phyloP scores from a whole-genome alignment of 345 rosid species.

The Nasturtium officinale region DNA sequence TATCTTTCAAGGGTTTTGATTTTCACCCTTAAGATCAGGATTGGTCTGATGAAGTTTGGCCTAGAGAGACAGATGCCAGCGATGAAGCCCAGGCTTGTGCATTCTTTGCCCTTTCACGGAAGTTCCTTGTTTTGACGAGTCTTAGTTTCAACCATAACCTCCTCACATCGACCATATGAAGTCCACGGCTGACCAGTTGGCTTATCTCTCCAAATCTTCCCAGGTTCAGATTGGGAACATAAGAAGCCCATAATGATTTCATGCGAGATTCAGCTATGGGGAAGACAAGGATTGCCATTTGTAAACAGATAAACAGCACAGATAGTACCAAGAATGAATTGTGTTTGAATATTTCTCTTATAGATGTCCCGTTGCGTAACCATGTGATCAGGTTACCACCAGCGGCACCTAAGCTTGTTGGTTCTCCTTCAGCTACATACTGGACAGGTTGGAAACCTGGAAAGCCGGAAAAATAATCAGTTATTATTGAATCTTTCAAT shows the following conservation, averaged over 20 bases:
- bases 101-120: slow-evolving; percentile 73
- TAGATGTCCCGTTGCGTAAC: slow-evolving; percentile 43
- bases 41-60: slow-evolving; percentile 69
- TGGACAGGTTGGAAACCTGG: slow-evolving; percentile 56
- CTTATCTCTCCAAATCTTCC: slow-evolving; percentile 88
- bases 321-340: slow-evolving; percentile 69
- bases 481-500: not conserved
- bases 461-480: not conserved
- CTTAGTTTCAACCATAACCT: slow-evolving; percentile 77
- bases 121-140: slow-evolving; percentile 71
- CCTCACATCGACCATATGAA: slow-evolving; percentile 79
- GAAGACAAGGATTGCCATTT: slow-evolving; percentile 50
- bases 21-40: slow-evolving; percentile 43
- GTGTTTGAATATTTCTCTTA: slow-evolving; percentile 49
- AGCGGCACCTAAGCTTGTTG: slow-evolving; percentile 21
- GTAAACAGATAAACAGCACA: slow-evolving; percentile 55
- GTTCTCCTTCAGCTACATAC: slow-evolving; percentile 48
- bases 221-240: slow-evolving; percentile 69
- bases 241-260: slow-evolving; percentile 60
- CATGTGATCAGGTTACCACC: slow-evolving; percentile 39
- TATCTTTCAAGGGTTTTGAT: slow-evolving; percentile 15
- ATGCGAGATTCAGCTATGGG: slow-evolving; percentile 55
- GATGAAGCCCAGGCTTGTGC: slow-evolving; percentile 94
- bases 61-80: slow-evolving; percentile 83
- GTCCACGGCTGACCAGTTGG: slow-evolving; percentile 64